phyloP scores from a whole-genome alignment of 2,329 filamentous ascomycete species.

The Ophiosphaerella korrae region DNA sequence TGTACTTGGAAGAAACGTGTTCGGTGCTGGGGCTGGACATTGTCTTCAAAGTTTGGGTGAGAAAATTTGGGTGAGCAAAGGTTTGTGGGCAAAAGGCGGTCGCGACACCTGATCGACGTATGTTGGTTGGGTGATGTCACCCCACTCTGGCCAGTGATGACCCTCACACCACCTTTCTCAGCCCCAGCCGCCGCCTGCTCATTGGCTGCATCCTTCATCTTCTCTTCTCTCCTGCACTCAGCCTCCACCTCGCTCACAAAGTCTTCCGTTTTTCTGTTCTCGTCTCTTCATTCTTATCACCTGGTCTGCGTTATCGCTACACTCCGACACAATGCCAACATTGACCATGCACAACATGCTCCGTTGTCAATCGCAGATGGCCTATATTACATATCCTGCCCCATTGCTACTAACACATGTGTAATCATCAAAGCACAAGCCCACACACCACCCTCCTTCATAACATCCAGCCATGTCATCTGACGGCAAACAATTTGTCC shows the following conservation, averaged over 20 bases:
- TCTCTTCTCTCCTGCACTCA: background rate
- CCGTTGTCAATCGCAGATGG: too few species aligned
- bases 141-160: background rate
- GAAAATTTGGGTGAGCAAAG: background rate
- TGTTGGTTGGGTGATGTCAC: background rate
- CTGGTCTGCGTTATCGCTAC: too few species aligned
- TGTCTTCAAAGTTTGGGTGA: background rate
- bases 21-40: constrained; percentile 23
- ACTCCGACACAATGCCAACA: too few species aligned
- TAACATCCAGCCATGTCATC: background rate
- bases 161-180: background rate
- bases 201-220: background rate
- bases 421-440: too few species aligned
- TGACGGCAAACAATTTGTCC: background rate
- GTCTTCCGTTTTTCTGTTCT: too few species aligned
- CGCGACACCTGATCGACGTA: background rate
- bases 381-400: too few species aligned
- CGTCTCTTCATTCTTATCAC: too few species aligned
- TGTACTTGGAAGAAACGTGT: constrained; percentile 30
- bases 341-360: too few species aligned
- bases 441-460: too few species aligned
- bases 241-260: background rate
- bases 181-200: background rate
- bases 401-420: too few species aligned
- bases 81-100: constrained; percentile 7